A percentile compares a stretch with the other conserved stretches of the same genome.
Evolutionary conservation across 805 yeast species (phyloP).

Genomic region (Naumovozyma baii): DNA sequence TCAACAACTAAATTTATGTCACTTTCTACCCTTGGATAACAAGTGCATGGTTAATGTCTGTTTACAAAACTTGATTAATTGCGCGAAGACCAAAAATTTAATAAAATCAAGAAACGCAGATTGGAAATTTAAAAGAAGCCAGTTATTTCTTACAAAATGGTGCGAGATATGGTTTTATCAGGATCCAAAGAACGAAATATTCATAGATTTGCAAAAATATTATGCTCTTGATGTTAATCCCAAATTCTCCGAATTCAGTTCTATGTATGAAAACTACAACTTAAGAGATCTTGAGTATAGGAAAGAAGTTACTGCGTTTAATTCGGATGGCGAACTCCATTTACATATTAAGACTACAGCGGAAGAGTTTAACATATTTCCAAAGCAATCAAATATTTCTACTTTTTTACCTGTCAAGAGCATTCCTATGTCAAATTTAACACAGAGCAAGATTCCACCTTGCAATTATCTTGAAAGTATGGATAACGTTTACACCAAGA

Average conservation of each 20-base stretch:
- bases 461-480: too few relatives aligned
- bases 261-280: not conserved
- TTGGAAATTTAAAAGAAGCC: conserved; percentile 17
- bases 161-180: conserved; percentile 15
- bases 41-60: conserved; percentile 20
- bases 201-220: conserved; percentile 6
- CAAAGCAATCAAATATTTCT: not conserved
- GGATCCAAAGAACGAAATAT: conserved; percentile 6
- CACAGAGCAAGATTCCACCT: too few relatives aligned
- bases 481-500: not conserved
- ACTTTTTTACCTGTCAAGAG: too few relatives aligned
- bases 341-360: not conserved
- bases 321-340: not conserved
- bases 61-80: conserved; percentile 14
- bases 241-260: too few relatives aligned
- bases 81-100: conserved; percentile 8
- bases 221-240: not conserved
- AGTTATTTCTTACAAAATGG: conserved; percentile 19
- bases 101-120: not conserved
- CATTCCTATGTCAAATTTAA: not conserved
- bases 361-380: not conserved
- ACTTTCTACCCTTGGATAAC: conserved; percentile 24
- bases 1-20: conserved; percentile 15
- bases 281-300: not conserved
- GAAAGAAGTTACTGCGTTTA: not conserved